These are phyloP conservation scores for Gaeumannomyces tritici DNA, from an alignment of 2,329 filamentous ascomycete genomes.

Conservation along the genomic window DNA sequence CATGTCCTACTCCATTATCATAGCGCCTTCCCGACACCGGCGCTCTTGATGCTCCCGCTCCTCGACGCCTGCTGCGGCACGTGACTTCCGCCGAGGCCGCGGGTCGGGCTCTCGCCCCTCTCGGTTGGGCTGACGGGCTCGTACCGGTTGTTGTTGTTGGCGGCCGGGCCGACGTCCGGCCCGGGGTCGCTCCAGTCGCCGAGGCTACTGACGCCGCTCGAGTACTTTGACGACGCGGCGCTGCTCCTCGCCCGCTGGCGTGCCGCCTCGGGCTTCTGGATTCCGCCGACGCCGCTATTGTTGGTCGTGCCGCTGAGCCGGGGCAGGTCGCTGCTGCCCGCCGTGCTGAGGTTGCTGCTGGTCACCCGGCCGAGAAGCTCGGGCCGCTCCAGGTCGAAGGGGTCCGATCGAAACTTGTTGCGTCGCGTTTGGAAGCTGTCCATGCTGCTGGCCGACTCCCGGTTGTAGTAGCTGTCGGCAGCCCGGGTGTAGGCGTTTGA, in stretches of 20 bases:
- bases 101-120: slow-evolving; percentile 10
- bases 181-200: slow-evolving; percentile 44
- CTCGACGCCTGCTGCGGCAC: slow-evolving; percentile 6
- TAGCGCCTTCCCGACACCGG: slow-evolving; percentile 11
- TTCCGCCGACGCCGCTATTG: slow-evolving; percentile 9
- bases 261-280: slow-evolving; percentile 18
- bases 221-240: slow-evolving; percentile 31
- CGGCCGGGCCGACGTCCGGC: slow-evolving; percentile 38
- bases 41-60: slow-evolving; percentile 6
- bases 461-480: slow-evolving; percentile 25
- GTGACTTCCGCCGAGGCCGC: slow-evolving; percentile 9
- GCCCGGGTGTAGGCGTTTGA: slow-evolving; percentile 14
- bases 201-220: slow-evolving; percentile 34
- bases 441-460: slow-evolving; percentile 32
- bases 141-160: slow-evolving; percentile 17
- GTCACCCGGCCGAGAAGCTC: slow-evolving; percentile 26
- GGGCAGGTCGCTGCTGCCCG: slow-evolving; percentile 10
- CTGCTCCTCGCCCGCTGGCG: slow-evolving; percentile 29
- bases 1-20: slow-evolving; percentile 5
- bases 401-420: slow-evolving; percentile 53
- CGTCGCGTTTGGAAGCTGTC: slow-evolving; percentile 24
- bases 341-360: slow-evolving; percentile 17
- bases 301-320: slow-evolving; percentile 5
- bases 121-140: background rate
- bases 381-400: slow-evolving; percentile 53